phyloP scores from a whole-genome alignment of 2,329 filamentous ascomycete species.

The Neonectria coccinea region DNA sequence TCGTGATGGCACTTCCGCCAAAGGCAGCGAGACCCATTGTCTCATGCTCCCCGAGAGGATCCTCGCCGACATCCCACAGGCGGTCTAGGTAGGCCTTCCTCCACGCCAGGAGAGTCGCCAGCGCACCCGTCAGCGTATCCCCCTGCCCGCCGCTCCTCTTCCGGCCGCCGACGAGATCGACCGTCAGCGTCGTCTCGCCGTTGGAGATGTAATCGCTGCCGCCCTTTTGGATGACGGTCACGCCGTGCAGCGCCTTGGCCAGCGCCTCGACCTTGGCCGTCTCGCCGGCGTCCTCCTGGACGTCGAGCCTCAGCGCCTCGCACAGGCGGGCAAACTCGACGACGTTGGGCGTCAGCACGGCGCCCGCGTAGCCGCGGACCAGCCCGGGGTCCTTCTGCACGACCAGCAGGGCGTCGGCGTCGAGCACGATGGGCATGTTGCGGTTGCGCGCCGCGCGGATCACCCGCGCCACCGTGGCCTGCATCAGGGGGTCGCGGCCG shows the following conservation, averaged over 20 bases:
- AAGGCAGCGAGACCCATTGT: slow-evolving; percentile 84
- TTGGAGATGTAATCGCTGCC: slow-evolving; percentile 84
- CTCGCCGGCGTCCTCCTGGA: slow-evolving; percentile 51
- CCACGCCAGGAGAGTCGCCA: slow-evolving; percentile 92
- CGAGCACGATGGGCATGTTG: slow-evolving; percentile 84
- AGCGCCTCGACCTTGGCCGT: slow-evolving; percentile 71
- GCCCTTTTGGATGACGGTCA: slow-evolving; percentile 94
- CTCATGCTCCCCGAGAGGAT: slow-evolving; percentile 63
- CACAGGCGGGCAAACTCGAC: slow-evolving; percentile 90
- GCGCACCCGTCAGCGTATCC: slow-evolving; percentile 89
- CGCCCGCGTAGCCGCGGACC: slow-evolving; percentile 82
- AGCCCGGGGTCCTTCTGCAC: slow-evolving; percentile 81
- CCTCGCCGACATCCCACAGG: slow-evolving; percentile 74
- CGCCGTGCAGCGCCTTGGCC: slow-evolving; percentile 82
- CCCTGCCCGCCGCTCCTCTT: slow-evolving; percentile 96
- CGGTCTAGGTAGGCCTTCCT: slow-evolving; percentile 86
- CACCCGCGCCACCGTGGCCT: slow-evolving; percentile 83
- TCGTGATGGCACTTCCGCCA: slow-evolving; percentile 87
- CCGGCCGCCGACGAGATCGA: slow-evolving; percentile 81
- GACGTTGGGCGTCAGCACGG: slow-evolving; percentile 93
- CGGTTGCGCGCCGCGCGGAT: slow-evolving; percentile 80
- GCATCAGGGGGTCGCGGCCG: slow-evolving; percentile 90
- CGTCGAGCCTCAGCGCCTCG: slow-evolving; percentile 77
- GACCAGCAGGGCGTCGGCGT: slow-evolving; percentile 88
- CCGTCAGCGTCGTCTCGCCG: slow-evolving; percentile 78